Percentiles rank a stretch among this genome's conserved stretches.
phyloP scores from a whole-genome alignment of 768 basidiomycete genomes.

The Mrakia blollopis region DNA sequence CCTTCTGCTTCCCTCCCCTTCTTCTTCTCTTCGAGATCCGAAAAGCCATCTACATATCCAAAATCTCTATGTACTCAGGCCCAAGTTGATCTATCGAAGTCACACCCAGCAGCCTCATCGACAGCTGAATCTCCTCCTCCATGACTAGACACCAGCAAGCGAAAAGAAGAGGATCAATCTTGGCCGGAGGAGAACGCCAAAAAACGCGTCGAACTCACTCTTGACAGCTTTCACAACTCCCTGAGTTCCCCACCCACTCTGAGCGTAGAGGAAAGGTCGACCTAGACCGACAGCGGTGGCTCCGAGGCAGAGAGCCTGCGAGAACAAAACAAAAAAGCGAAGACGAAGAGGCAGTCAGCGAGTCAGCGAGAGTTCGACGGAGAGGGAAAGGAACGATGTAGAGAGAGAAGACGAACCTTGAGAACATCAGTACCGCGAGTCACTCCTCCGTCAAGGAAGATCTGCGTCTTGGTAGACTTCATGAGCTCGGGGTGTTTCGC shows the following conservation, averaged over 20 bases:
- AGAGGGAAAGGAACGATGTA: no score
- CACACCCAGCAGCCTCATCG: conserved; percentile 72
- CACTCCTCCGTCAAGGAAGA: conserved; percentile 48
- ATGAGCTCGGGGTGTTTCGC: conserved; percentile 4
- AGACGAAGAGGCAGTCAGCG: not conserved
- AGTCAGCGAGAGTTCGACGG: not conserved
- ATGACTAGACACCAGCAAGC: conserved; percentile 46
- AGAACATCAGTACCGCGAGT: conserved; percentile 50
- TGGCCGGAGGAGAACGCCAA: not conserved
- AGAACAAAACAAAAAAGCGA: not conserved
- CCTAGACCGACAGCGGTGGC: conserved; percentile 44
- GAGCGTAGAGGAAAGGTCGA: conserved; percentile 68
- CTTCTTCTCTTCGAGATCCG: not conserved
- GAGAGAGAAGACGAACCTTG: conserved; percentile 31
- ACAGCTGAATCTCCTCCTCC: conserved; percentile 67
- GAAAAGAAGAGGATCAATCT: not conserved
- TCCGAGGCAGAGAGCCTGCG: conserved; percentile 40
- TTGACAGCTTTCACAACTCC: conserved; percentile 32
- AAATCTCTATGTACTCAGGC: conserved; percentile 62
- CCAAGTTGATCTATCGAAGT: conserved; percentile 59
- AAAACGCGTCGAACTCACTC: not conserved
- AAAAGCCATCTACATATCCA: not conserved
- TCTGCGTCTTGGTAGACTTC: conserved; percentile 13
- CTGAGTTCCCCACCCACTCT: conserved; percentile 12
- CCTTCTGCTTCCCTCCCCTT: not conserved